phyloP scores from a whole-genome alignment of 352 stramenopile genomes.

The Phytopythium vexans region DNA sequence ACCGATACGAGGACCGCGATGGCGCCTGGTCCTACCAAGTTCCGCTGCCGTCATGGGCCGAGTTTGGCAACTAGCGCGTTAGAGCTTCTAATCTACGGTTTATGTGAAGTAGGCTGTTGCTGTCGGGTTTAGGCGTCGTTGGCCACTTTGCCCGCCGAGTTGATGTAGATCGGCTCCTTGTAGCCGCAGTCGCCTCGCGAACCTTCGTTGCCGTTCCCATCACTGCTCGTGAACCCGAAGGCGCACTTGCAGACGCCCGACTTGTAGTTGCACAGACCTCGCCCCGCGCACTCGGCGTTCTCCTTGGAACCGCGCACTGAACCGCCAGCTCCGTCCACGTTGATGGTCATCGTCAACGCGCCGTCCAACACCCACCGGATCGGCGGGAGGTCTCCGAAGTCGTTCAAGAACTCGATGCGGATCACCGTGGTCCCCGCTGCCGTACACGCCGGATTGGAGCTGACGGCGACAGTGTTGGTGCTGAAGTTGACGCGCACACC shows the following conservation, averaged over 20 bases:
- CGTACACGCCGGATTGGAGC: slow-evolving; percentile 32
- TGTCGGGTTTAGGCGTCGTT: slow-evolving; percentile 35
- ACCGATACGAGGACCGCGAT: too few species aligned
- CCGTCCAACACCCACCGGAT: slow-evolving; percentile 68
- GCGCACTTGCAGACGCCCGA: slow-evolving; percentile 61
- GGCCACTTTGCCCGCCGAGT: slow-evolving; percentile 57
- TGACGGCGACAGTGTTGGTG: slow-evolving; percentile 13
- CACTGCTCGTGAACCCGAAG: slow-evolving; percentile 77
- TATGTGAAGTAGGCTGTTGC: background rate
- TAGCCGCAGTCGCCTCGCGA: slow-evolving; percentile 91
- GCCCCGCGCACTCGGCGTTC: slow-evolving; percentile 57
- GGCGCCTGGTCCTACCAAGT: too few species aligned
- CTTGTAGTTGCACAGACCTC: slow-evolving; percentile 42
- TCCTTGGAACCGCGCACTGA: slow-evolving; percentile 67
- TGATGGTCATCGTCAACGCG: slow-evolving; percentile 45
- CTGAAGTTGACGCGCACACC: slow-evolving; percentile 50
- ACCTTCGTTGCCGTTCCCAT: slow-evolving; percentile 77
- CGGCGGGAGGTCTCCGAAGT: slow-evolving; percentile 62
- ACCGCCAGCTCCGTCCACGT: slow-evolving; percentile 33
- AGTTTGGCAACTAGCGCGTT: too few species aligned
- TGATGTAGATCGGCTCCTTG: slow-evolving; percentile 68
- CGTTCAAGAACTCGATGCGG: slow-evolving; percentile 56
- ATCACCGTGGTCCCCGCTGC: slow-evolving; percentile 48
- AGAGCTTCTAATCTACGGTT: too few species aligned
- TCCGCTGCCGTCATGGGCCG: too few species aligned